These are phyloP conservation scores for Alternaria hordeiaustralica DNA, from an alignment of 2,329 filamentous ascomycete genomes.

Conservation along the genomic window DNA sequence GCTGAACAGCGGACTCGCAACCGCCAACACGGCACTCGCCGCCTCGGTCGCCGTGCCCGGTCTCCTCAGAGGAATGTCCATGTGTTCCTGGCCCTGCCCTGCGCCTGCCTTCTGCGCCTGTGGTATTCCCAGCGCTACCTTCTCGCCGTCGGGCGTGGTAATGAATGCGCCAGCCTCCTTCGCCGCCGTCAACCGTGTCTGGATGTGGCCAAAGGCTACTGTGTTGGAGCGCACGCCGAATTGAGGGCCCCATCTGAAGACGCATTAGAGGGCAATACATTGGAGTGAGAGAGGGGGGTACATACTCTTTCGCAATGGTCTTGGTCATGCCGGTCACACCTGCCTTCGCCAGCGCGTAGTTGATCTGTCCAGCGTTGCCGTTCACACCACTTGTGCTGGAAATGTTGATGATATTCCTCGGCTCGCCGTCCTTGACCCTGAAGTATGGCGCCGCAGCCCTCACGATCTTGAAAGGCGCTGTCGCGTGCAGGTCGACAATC, in stretches of 20 bases:
- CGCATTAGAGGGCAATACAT: slow-evolving; percentile 4
- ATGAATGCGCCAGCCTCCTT: slow-evolving; percentile 86
- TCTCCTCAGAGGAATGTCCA: slow-evolving; percentile 79
- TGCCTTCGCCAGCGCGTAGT: slow-evolving; percentile 86
- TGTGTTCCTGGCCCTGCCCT: slow-evolving; percentile 49
- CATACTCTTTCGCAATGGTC: slow-evolving; percentile 80
- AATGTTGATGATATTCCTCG: slow-evolving; percentile 82
- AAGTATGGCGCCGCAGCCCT: slow-evolving; percentile 83
- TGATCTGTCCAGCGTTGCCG: slow-evolving; percentile 89
- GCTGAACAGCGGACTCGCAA: slow-evolving; percentile 80
- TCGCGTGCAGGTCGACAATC: slow-evolving; percentile 82
- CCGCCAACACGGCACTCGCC: slow-evolving; percentile 75
- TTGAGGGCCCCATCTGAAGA: slow-evolving; percentile 72
- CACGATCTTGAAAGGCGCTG: slow-evolving; percentile 83
- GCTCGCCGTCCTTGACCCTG: slow-evolving; percentile 81
- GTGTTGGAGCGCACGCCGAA: slow-evolving; percentile 87
- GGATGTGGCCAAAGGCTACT: slow-evolving; percentile 82
- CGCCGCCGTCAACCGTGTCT: slow-evolving; percentile 79
- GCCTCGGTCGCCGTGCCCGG: slow-evolving; percentile 82
- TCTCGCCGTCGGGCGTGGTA: slow-evolving; percentile 72
- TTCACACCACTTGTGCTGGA: slow-evolving; percentile 81
- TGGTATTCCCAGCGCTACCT: slow-evolving; percentile 52
- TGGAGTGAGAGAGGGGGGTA: neutral
- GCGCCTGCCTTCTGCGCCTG: slow-evolving; percentile 52
- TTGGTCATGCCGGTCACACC: slow-evolving; percentile 84